Base-by-base conservation (phyloP, 1,139 yeast species). In the Hansenula anomala region DNA sequence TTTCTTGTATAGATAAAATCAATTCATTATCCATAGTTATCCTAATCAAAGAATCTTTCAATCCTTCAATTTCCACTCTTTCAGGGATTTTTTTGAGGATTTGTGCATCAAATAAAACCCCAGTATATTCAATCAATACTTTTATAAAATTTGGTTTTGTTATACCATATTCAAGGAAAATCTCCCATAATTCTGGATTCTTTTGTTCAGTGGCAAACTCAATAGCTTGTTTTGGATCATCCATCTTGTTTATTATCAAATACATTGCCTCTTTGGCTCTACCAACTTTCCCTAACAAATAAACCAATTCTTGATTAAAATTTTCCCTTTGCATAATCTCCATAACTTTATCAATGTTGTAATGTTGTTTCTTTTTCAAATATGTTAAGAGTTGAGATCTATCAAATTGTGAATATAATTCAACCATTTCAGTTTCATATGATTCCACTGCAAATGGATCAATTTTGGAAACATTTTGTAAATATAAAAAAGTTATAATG, bases 211-310 rank as follows among this genome's bases (percentile, higher is more conserved):
- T 79, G 2, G 94, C 95, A 69, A 89, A 92, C 15, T 72, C 74
- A 27, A 92, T 85, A 0, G 97, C 97, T 50, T 76, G 71, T 30
- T 74, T 73, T 0, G 96, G 94, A 55, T 90, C 94, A 40, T 81
- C 73, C 38, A 89, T 62, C 49, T 85, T 74, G 48, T 86, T 82
- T 32, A 89, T 80, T 16, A 92, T 89, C 38, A 92, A 66, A 45
- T 70, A 72, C 50, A 92, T 63, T 0, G 97, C 97, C 43, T 76
- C 73, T 47, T 73, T 75, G 44, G 82, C 79, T 48, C 86, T 86
- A 1, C 98, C 98, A 24, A 86, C 80, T 52, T 79, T 79, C 8
- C 96, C 95, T 46, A 88, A 71, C 28, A 92, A 62, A 52, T 79
- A 89, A 0, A 92, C 95, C 36, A 88, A 67, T 55, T 90, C 97